Conservation (phyloP, 192 early-diverging fungal species). For the Backusella macrospora region DNA sequence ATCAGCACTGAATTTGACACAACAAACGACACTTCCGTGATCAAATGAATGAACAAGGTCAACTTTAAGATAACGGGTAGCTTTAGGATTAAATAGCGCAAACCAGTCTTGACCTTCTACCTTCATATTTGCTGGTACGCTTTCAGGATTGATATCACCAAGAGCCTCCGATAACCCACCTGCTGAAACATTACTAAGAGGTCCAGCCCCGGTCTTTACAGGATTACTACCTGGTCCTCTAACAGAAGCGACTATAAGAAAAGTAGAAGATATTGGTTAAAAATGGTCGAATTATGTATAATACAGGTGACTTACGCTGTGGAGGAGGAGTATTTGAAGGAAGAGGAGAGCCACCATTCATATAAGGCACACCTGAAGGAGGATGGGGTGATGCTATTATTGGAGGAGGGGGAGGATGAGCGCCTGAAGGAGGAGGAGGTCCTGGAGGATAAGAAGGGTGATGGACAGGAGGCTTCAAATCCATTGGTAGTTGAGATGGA, state of each 20-base stretch:
- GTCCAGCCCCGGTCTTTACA: constrained; percentile 27
- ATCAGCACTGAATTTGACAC: constrained; percentile 94
- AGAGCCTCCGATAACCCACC: constrained; percentile 41
- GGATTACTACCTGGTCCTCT: constrained; percentile 18
- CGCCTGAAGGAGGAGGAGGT: constrained; percentile 10
- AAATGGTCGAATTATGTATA: background rate
- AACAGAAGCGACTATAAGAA: background rate
- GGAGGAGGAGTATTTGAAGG: constrained; percentile 24
- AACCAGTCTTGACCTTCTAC: constrained; percentile 89
- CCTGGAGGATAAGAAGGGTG: constrained; percentile 20
- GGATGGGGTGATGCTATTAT: constrained; percentile 20
- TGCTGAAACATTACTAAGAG: constrained; percentile 23
- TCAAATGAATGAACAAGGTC: constrained; percentile 68
- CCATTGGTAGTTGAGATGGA: constrained; percentile 34
- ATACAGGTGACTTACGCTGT: constrained; percentile 9
- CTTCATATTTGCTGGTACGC: constrained; percentile 72
- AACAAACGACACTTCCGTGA: constrained; percentile 90
- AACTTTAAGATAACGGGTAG: constrained; percentile 64
- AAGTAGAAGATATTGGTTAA: background rate
- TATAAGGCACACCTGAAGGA: constrained; percentile 17
- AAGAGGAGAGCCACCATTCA: constrained; percentile 22
- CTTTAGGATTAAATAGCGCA: constrained; percentile 80
- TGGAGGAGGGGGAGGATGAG: constrained; percentile 8
- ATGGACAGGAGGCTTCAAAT: constrained; percentile 12
- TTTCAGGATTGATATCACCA: constrained; percentile 81